phyloP scores from a whole-genome alignment of 768 basidiomycete genomes.

The Lactarius akahatsu region DNA sequence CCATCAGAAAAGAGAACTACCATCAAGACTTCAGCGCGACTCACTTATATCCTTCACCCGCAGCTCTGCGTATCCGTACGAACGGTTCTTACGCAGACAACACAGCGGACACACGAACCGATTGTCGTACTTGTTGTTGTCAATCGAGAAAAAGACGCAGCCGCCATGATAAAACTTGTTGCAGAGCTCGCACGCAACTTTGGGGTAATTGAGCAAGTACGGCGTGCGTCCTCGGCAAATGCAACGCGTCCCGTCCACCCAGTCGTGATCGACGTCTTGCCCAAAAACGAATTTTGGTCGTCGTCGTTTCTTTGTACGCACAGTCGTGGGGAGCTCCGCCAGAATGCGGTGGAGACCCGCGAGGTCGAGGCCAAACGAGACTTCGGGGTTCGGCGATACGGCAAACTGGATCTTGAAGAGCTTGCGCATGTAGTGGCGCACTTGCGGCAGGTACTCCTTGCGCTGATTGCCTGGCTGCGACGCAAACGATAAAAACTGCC shows the following conservation, averaged over 20 bases:
- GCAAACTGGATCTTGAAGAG: conserved; percentile 86
- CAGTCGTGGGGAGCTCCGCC: conserved; percentile 58
- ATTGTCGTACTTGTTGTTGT: conserved; percentile 37
- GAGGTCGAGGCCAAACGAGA: conserved; percentile 79
- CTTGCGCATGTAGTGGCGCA: conserved; percentile 89
- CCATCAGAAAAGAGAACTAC: neutral
- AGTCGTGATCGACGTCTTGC: conserved; percentile 72
- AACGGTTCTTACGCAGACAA: conserved; percentile 67
- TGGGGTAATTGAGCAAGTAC: conserved; percentile 59
- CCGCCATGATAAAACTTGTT: conserved; percentile 65
- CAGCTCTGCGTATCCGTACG: conserved; percentile 73
- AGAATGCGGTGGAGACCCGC: conserved; percentile 81
- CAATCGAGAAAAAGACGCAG: conserved; percentile 70
- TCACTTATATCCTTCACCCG: conserved; percentile 64
- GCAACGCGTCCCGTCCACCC: conserved; percentile 74
- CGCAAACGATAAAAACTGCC: conserved; percentile 75
- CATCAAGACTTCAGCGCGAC: conserved; percentile 31
- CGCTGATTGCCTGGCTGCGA: conserved; percentile 68
- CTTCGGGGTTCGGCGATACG: conserved; percentile 77
- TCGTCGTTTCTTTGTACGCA: conserved; percentile 55
- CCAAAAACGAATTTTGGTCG: conserved; percentile 69
- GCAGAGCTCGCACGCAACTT: conserved; percentile 67
- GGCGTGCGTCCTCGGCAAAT: conserved; percentile 71
- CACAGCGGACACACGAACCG: conserved; percentile 77
- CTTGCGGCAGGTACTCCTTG: conserved; percentile 75